A percentile compares a stretch with the other conserved stretches of the same genome.
Evolutionary conservation across 202 grass and related monocot genomes (phyloP).

Genomic region (Zizania palustris): DNA sequence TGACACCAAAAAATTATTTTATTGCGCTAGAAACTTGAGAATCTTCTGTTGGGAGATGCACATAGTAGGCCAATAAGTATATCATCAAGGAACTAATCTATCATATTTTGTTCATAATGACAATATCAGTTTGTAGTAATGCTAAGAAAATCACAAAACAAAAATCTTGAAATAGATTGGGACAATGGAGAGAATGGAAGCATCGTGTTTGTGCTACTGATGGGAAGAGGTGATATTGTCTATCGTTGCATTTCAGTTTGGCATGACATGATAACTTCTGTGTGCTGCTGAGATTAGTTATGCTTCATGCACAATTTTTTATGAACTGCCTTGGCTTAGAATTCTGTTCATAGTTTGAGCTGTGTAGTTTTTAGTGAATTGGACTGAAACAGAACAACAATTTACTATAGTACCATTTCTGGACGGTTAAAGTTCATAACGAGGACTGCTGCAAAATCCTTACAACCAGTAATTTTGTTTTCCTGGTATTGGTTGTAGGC

Average conservation of each 20-base stretch:
- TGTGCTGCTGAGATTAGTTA: neutral
- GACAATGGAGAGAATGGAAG: neutral
- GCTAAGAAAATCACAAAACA: neutral
- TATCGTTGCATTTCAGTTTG: slow-evolving; percentile 8
- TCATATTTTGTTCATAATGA: neutral
- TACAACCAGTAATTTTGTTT: neutral
- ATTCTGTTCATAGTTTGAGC: slow-evolving; percentile 12
- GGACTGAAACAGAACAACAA: neutral
- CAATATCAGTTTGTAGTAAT: slow-evolving; percentile 13
- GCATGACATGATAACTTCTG: neutral
- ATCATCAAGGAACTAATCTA: neutral
- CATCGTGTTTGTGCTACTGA: neutral
- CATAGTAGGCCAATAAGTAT: neutral
- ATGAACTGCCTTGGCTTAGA: neutral
- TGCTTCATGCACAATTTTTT: slow-evolving; percentile 8
- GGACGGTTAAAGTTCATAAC: neutral
- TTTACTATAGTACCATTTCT: neutral
- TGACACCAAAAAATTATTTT: neutral
- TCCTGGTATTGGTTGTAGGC: neutral
- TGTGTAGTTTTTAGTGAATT: slow-evolving; percentile 17
- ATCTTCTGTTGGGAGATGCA: neutral
- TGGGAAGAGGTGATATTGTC: neutral
- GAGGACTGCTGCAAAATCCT: neutral
- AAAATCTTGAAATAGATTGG: slow-evolving; percentile 7
- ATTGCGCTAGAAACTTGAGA: neutral